Evolutionary conservation across 495 filamentous ascomycete species (phyloP), one percentile per base, ranked within the genome.

Genomic region (Talaromyces stipitatus): DNA sequence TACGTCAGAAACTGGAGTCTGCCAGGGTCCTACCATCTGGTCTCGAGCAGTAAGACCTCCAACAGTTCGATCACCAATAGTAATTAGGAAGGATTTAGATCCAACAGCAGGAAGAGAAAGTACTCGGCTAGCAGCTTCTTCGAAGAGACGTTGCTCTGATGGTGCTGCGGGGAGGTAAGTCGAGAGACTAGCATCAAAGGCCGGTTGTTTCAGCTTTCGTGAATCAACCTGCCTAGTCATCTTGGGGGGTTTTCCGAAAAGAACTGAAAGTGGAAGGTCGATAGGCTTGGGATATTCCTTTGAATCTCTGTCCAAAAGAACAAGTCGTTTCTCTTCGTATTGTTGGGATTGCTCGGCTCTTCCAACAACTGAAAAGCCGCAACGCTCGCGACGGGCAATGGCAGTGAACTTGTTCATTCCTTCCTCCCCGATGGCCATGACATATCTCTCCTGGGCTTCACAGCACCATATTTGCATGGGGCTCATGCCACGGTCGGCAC

Each of bases 401-500:
- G 80, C 81, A 41, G 85, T 86, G 72, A 97, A 97, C 27, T 81
- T 84, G 59, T 91, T 89, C 65, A 97, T 82, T 29, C 83, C 76
- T 2, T 91, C 86, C 55, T 81, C 80, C 30, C 89, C 87, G 58
- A 98, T 82, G 10, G 91, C 81, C 61, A 97, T 66, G 16, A 97
- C 94, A 61, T 97, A 98, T 65, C 94, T 78, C 70, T 98, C 94
- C 63, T 98, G 94, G 2, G 94, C 95, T 63, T 97, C 92, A 61
- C 89, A 92, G 72, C 92, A 96, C 92, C 92, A 97, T 32, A 97
- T 95, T 67, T 97, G 88, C 64, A 96, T 80, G 22, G 92, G 92
- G 67, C 90, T 95, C 88, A 97, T 92, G 63, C 90, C 85, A 33
- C 75, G 81, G 67, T 97, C 95, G 0, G 90, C 88, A 66, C 79